Evolutionary conservation across 2,329 filamentous ascomycete genomes (phyloP).

Genomic region (Albophoma yamanashiensis): DNA sequence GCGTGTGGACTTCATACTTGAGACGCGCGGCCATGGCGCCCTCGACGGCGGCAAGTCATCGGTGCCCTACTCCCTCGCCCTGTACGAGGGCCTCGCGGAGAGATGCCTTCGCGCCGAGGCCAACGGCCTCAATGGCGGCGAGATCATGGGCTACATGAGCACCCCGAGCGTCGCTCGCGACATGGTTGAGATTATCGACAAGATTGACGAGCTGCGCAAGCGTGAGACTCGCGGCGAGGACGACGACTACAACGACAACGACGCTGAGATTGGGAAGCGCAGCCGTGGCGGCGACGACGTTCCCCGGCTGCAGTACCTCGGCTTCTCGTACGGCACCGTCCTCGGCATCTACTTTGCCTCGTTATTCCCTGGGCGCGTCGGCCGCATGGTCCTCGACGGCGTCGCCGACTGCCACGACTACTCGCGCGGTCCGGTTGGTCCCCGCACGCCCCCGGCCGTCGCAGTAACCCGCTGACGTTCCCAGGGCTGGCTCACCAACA

Average conservation of each 20-base stretch:
- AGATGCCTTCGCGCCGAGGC: constrained; percentile 15
- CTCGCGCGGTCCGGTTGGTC: constrained; percentile 15
- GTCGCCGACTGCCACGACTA: constrained; percentile 27
- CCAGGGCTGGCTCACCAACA: constrained; percentile 24
- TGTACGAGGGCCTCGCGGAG: constrained; percentile 13
- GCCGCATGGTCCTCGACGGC: constrained; percentile 29
- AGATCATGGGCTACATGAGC: constrained; percentile 21
- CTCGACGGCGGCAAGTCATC: constrained; percentile 8
- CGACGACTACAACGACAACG: background rate
- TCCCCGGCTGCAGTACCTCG: constrained; percentile 32
- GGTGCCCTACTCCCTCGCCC: constrained; percentile 15
- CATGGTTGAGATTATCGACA: constrained; percentile 33
- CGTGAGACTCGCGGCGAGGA: background rate
- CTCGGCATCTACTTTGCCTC: constrained; percentile 24
- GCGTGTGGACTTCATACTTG: constrained; percentile 16
- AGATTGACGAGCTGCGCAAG: constrained; percentile 21
- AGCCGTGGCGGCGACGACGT: constrained; percentile 1
- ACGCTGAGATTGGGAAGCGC: constrained; percentile 7
- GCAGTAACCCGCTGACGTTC: background rate
- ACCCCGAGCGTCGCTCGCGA: constrained; percentile 29
- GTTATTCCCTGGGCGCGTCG: constrained; percentile 25
- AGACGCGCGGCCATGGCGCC: constrained; percentile 19
- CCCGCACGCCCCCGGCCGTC: background rate
- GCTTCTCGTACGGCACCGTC: constrained; percentile 34
- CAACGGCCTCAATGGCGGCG: constrained; percentile 5